phyloP scores from a whole-genome alignment of 2,329 filamentous ascomycete genomes.

The Ceratocystis alfenasii region DNA sequence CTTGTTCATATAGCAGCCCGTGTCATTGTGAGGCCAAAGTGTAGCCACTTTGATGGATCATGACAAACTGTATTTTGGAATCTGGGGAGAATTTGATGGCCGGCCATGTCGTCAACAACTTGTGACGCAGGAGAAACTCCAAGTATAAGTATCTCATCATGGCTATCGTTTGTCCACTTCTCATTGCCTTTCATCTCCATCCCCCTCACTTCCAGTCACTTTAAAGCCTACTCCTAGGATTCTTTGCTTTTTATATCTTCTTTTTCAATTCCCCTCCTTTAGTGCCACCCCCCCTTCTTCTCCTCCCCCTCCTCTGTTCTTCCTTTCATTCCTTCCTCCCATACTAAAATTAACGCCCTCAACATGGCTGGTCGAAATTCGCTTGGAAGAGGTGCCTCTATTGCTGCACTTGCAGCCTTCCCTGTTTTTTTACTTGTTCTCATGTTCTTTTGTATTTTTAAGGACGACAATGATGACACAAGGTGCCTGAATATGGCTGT shows the following conservation, averaged over 20 bases:
- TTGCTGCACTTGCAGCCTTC: slow-evolving; percentile 11
- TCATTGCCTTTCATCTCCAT: not conserved
- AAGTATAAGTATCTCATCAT: slow-evolving; percentile 1
- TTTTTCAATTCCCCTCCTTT: not conserved
- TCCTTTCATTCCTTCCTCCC: slow-evolving; percentile 2
- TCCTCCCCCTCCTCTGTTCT: slow-evolving; percentile 3
- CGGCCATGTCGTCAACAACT: not conserved
- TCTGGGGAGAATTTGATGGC: not conserved
- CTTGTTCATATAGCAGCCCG: not conserved
- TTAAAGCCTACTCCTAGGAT: not conserved
- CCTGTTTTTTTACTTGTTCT: not conserved
- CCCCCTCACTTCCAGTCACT: not conserved
- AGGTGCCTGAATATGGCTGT: slow-evolving; percentile 15
- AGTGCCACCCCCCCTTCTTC: not conserved
- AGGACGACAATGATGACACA: not conserved
- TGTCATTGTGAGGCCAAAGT: not conserved
- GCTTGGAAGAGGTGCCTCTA: slow-evolving; percentile 6
- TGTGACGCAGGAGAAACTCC: not conserved
- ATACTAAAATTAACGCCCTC: not conserved
- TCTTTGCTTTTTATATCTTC: slow-evolving; percentile 6
- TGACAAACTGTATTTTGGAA: not conserved
- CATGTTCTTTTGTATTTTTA: no score
- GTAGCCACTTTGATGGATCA: not conserved
- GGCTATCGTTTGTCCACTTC: not conserved
- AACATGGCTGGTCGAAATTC: slow-evolving; percentile 17